These are phyloP conservation scores for Hypericum perforatum DNA, from an alignment of 345 rosid genomes.

Conservation along the genomic window DNA sequence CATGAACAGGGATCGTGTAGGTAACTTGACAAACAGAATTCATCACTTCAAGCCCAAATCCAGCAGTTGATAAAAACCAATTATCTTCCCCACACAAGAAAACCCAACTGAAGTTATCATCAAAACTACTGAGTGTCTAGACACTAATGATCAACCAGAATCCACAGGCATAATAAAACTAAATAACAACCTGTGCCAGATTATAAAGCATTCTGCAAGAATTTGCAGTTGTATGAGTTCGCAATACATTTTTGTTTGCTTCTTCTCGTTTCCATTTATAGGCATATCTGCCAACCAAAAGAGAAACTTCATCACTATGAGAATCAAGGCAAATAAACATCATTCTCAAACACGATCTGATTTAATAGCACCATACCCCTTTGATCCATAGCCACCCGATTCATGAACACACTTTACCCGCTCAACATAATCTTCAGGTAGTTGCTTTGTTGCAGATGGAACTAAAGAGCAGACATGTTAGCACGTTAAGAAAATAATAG, in stretches of 20 bases:
- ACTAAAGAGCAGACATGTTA: conserved; percentile 30
- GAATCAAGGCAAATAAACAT: background rate
- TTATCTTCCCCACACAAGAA: too few relatives aligned
- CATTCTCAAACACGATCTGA: conserved; percentile 2
- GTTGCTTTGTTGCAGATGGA: conserved; percentile 63
- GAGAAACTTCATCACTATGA: background rate
- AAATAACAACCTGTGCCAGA: conserved; percentile 54
- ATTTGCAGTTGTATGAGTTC: conserved; percentile 93
- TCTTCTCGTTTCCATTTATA: conserved; percentile 97
- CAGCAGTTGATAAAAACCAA: too few relatives aligned
- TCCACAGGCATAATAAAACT: background rate
- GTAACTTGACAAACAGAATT: too few relatives aligned
- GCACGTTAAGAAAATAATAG: conserved; percentile 4
- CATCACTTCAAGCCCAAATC: too few relatives aligned
- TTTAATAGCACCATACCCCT: conserved; percentile 43
- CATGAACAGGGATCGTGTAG: too few relatives aligned
- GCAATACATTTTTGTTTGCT: conserved; percentile 85
- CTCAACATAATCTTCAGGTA: conserved; percentile 85
- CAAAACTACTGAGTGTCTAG: background rate
- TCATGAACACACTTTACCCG: conserved; percentile 71
- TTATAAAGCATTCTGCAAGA: conserved; percentile 87
- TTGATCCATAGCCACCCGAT: conserved; percentile 85
- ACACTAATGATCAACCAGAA: background rate
- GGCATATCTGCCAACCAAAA: conserved; percentile 39
- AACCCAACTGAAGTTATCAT: background rate